phyloP scores from a whole-genome alignment of 2,329 filamentous ascomycete genomes.

The Thielaviopsis punctulata region DNA sequence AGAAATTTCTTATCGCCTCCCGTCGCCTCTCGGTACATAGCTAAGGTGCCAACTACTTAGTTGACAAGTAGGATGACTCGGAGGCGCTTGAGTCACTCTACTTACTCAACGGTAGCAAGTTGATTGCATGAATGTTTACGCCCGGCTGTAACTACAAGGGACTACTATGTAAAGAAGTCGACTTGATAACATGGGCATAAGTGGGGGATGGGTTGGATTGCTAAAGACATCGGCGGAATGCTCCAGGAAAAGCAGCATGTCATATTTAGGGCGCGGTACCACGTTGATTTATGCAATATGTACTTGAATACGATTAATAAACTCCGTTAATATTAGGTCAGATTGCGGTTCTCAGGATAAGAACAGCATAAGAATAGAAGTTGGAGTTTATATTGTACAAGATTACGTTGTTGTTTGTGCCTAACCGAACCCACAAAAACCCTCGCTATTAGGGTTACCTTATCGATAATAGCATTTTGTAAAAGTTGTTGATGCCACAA shows the following conservation, averaged over 20 bases:
- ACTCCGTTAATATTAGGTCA: neutral
- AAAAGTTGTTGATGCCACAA: neutral
- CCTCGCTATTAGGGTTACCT: neutral
- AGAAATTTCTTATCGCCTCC: neutral
- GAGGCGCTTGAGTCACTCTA: neutral
- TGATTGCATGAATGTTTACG: neutral
- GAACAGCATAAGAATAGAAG: neutral
- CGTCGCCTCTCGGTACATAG: neutral
- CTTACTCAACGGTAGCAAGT: neutral
- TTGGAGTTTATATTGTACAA: too few relatives aligned
- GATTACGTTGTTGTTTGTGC: too few relatives aligned
- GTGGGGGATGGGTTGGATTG: neutral
- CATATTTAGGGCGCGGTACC: neutral
- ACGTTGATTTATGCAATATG: neutral
- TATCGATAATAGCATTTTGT: neutral
- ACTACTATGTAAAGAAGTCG: too few relatives aligned
- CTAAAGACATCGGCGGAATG: neutral
- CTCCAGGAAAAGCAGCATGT: neutral
- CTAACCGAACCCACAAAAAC: too few relatives aligned
- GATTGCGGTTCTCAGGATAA: neutral
- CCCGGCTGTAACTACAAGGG: neutral
- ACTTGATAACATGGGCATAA: too few relatives aligned
- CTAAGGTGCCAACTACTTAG: neutral
- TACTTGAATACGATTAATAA: neutral
- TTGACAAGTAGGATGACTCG: neutral